Percentiles rank a stretch among this genome's conserved stretches.
phyloP scores from a whole-genome alignment of 2,329 filamentous ascomycete species.

The Fusarium devonianum region DNA sequence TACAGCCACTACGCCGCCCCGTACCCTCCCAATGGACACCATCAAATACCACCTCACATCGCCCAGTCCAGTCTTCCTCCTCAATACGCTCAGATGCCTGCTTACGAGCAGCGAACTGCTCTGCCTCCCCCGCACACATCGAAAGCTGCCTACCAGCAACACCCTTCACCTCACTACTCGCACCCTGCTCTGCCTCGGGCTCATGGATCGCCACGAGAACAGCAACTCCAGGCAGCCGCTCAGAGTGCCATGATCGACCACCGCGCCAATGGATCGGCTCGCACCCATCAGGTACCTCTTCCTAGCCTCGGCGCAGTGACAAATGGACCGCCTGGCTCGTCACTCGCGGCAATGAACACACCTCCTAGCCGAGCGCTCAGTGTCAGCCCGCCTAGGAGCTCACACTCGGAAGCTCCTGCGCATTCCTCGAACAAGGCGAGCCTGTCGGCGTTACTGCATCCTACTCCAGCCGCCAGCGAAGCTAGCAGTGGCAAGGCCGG shows the following conservation, averaged over 20 bases:
- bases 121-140: constrained; percentile 48
- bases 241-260: constrained; percentile 53
- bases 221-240: constrained; percentile 54
- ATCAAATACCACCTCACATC: constrained; percentile 40
- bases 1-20: constrained; percentile 56
- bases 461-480: constrained; percentile 56
- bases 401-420: constrained; percentile 43
- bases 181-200: constrained; percentile 47
- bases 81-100: constrained; percentile 41
- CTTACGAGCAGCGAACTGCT: constrained; percentile 48
- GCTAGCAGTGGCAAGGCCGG: constrained; percentile 54
- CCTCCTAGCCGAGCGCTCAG: constrained; percentile 57
- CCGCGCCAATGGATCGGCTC: constrained; percentile 45
- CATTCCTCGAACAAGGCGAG: constrained; percentile 51
- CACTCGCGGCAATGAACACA: constrained; percentile 46
- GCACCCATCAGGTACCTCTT: constrained; percentile 54
- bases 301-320: constrained; percentile 51
- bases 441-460: constrained; percentile 60
- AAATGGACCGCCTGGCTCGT: constrained; percentile 38
- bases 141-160: constrained; percentile 46
- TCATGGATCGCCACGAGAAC: constrained; percentile 54
- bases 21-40: constrained; percentile 45
- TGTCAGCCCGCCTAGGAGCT: constrained; percentile 56
- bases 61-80: constrained; percentile 41
- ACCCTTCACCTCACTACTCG: constrained; percentile 41